Evolutionary conservation across 768 basidiomycete genomes (phyloP).

Genomic region (Tulasnella sp.): DNA sequence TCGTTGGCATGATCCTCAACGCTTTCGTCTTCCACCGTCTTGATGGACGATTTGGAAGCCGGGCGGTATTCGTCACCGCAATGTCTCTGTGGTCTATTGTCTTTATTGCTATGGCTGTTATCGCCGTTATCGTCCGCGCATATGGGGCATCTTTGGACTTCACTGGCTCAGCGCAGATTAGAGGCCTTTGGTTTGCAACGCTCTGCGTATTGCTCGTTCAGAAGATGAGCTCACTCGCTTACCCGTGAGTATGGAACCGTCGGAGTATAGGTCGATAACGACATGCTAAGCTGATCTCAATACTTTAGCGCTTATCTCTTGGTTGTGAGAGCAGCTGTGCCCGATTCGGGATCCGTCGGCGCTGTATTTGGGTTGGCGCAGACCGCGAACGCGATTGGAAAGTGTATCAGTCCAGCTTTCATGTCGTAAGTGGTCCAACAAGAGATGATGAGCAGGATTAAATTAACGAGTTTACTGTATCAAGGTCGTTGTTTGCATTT

Average conservation of each 20-base stretch:
- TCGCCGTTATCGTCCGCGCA: neutral
- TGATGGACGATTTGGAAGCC: neutral
- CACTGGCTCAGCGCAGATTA: neutral
- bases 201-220: neutral
- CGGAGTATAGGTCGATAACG: no score
- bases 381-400: neutral
- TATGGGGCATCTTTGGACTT: neutral
- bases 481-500: conserved; percentile 31
- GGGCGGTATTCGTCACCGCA: neutral
- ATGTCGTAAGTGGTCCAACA: neutral
- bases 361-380: neutral
- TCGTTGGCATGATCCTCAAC: conserved; percentile 15
- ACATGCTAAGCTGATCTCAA: no score
- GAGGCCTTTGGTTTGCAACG: neutral
- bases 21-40: conserved; percentile 15
- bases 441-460: neutral
- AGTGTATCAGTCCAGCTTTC: neutral
- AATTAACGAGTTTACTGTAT: neutral
- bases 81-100: conserved; percentile 14
- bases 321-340: conserved; percentile 6
- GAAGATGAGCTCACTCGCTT: neutral
- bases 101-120: neutral
- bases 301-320: neutral
- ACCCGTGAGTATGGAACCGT: neutral
- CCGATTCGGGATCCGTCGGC: neutral